These are phyloP conservation scores for Carpinus fangiana DNA, from an alignment of 306 rosid species.

Conservation along the genomic window DNA sequence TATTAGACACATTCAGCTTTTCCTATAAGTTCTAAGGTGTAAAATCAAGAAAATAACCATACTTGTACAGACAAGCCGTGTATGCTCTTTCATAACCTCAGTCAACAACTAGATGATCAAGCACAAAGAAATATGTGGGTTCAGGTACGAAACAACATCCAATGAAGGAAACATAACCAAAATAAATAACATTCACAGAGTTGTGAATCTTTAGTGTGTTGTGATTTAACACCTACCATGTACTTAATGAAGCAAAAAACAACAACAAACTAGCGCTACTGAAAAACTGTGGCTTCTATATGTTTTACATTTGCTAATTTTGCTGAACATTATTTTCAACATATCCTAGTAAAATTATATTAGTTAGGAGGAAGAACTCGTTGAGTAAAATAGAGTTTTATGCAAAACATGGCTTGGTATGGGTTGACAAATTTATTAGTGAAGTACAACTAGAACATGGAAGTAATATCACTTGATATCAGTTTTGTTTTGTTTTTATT, in stretches of 20 bases:
- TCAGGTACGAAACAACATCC: background rate
- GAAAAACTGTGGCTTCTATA: no score
- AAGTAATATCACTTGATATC: background rate
- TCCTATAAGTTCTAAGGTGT: background rate
- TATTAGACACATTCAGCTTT: background rate
- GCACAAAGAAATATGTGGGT: background rate
- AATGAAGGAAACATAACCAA: background rate
- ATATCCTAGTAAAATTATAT: background rate
- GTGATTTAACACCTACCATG: background rate
- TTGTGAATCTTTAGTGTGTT: background rate
- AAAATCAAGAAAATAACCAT: background rate
- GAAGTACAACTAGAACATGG: background rate
- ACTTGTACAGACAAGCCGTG: background rate
- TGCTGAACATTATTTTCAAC: background rate
- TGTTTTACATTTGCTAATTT: background rate
- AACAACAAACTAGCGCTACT: background rate
- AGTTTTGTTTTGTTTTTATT: background rate
- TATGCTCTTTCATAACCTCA: background rate
- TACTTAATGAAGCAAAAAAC: background rate
- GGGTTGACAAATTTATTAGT: background rate
- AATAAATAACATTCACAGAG: background rate
- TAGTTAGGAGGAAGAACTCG: background rate
- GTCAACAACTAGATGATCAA: background rate
- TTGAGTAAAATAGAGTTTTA: background rate
- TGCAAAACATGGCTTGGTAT: background rate